Base-by-base conservation (phyloP, 495 filamentous ascomycete genomes). In the Penicillium tannophilum region DNA sequence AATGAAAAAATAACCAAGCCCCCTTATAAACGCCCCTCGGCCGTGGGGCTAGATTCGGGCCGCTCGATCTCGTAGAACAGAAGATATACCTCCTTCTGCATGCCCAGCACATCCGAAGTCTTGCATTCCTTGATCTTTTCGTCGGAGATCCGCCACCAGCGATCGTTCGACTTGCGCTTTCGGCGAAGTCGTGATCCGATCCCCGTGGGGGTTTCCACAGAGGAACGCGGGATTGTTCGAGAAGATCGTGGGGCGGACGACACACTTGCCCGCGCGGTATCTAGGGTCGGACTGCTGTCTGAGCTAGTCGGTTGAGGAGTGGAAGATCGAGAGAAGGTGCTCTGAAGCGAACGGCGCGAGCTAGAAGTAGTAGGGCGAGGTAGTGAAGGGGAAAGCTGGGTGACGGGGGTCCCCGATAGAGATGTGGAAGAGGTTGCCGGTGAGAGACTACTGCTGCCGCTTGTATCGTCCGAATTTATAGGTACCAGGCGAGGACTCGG, bases 71-170 rank as follows among this genome's bases (percentile, higher is more conserved):
- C 93, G 68, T 99, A 99, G 70, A 99, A 99, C 26, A 99, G 76
- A 63, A 99, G 74, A 71, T 98, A 99, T 0, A 97, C 93, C 71
- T 97, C 94, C 62, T 87, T 88, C 71, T 97, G 92, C 93, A 97
- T 97, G 10, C 83, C 83, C 54, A 99, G 68, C 20, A 99, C 91
- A 52, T 99, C 93, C 50, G 83, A 85, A 3, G 92, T 98, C 72
- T 89, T 94, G 56, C 90, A 88, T 67, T 97, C 93, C 66, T 93
- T 96, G 56, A 98, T 83, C 68, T 97, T 97, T 36, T 98, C 94
- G 68, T 99, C 94, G 41, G 93, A 97, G 48, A 99, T 97, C 14
- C 94, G 84, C 94, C 94, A 99, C 94, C 94, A 99, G 19, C 90
- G 83, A 63, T 90, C 83, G 54, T 76, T 84, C n/a, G 77, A 63